Conservation (phyloP, 2,329 filamentous ascomycete genomes). For the Raffaelea arxii region DNA sequence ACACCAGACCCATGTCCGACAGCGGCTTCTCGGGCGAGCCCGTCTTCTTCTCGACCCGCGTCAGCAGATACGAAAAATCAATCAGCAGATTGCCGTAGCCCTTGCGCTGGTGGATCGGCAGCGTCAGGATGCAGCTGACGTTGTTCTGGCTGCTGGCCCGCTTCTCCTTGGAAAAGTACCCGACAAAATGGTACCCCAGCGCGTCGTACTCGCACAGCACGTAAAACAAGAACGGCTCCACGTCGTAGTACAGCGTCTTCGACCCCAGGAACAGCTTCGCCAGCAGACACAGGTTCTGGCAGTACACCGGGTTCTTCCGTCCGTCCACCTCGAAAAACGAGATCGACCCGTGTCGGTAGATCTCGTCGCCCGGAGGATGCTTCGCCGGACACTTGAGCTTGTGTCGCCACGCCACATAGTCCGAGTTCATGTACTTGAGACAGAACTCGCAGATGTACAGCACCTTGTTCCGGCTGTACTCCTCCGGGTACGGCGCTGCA, state of each 20-base stretch:
- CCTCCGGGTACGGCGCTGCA: constrained; percentile 92
- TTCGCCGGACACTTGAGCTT: constrained; percentile 96
- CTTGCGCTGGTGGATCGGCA: constrained; percentile 94
- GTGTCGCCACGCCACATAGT: constrained; percentile 95
- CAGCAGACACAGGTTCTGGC: constrained; percentile 90
- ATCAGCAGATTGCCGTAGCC: constrained; percentile 95
- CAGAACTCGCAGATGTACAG: constrained; percentile 99
- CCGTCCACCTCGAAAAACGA: constrained; percentile 98
- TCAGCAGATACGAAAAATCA: constrained; percentile 95
- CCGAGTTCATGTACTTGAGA: constrained; percentile 98
- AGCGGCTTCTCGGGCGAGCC: constrained; percentile 95
- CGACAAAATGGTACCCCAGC: constrained; percentile 88
- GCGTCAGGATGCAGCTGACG: constrained; percentile 90
- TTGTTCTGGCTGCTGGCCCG: constrained; percentile 91
- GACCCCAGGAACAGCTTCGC: constrained; percentile 97
- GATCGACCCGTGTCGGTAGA: constrained; percentile 82
- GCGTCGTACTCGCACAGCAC: constrained; percentile 93
- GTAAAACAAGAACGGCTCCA: constrained; percentile 95
- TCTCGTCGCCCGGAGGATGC: constrained; percentile 94
- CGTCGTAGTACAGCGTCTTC: constrained; percentile 96
- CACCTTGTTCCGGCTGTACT: constrained; percentile 92
- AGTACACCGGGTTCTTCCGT: constrained; percentile 95
- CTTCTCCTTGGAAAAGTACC: constrained; percentile 99
- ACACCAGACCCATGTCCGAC: constrained; percentile 95
- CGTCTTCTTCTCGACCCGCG: constrained; percentile 83